A percentile compares a stretch with the other conserved stretches of the same genome.
Conservation (phyloP, 768 basidiomycete species). For the Leccinum fibrillosum region DNA sequence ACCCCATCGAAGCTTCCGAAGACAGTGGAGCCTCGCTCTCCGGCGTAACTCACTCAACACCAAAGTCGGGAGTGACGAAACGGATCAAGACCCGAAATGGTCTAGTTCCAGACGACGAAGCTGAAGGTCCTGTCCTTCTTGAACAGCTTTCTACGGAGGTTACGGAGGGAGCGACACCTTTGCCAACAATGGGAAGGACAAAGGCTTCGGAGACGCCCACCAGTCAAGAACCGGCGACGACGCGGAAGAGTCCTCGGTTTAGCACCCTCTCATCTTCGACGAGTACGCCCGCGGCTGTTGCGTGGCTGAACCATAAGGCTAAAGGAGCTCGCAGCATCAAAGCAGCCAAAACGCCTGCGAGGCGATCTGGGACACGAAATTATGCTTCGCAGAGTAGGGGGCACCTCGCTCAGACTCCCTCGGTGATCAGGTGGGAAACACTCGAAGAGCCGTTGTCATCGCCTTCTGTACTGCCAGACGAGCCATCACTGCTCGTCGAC, state of each 20-base stretch:
- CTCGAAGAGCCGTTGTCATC: conserved; percentile 25
- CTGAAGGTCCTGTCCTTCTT: conserved; percentile 24
- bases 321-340: conserved; percentile 1
- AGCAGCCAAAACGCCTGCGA: conserved; percentile 14
- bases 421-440: conserved; percentile 29
- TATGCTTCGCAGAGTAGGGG: neutral
- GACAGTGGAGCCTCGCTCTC: conserved; percentile 1
- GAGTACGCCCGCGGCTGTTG: conserved; percentile 7
- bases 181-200: conserved; percentile 18
- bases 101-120: conserved; percentile 22
- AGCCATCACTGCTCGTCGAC: conserved; percentile 22
- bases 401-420: conserved; percentile 6
- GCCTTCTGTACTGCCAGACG: conserved; percentile 30
- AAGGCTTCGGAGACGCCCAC: conserved; percentile 15
- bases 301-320: neutral
- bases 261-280: conserved; percentile 4
- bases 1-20: conserved; percentile 30
- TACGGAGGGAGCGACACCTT: conserved; percentile 20
- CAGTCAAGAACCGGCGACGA: conserved; percentile 22
- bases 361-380: neutral
- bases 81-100: conserved; percentile 44
- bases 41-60: conserved; percentile 13
- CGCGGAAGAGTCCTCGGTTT: conserved; percentile 20
- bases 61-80: conserved; percentile 34
- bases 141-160: conserved; percentile 18